Evolutionary conservation across 768 basidiomycete species (phyloP), one percentile per base, ranked within the genome.

Genomic region (Suillus tomentosus): DNA sequence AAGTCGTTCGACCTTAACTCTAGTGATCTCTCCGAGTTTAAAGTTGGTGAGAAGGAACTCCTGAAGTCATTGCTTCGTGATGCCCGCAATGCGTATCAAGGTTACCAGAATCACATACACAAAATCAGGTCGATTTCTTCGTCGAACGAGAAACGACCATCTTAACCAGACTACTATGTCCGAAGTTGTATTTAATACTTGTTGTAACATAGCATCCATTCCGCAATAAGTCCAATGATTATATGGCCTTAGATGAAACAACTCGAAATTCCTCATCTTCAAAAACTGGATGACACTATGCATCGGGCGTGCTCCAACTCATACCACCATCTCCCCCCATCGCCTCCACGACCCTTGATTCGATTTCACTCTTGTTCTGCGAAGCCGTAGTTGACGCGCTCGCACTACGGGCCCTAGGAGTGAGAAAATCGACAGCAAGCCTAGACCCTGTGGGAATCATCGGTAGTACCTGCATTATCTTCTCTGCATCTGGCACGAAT

Each of bases 31-130:
- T n/a, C 5, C 19, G 54, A 17, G 19, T 53, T 59, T 36, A 34
- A 3, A 22, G 31, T 22, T 15, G 19, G 34, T 7, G 60, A 61
- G 10, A 61, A 17, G 48, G 1, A 39, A 0, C 60, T 61, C 4
- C 37, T 61, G 31, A 15, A 5, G 13, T 37, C 60, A 24, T 39
- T 61, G 37, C 19, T 61, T 22, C 47, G 13, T 7, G 60, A 61
- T 36, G 60, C 60, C 14, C 19, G 5, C 5, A 59, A 22, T 61
- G 60, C 60, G 13, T 59, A 57, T 22, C 27, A 6, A 59, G 60
- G 47, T 17, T 61, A 36, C 22, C 34, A 17, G 8, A n/a, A 36
- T 8, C 37, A 61, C 31, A 24, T 17, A 36, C 5, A 13, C 5
- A 31, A 42, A 15, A 27, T 58, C 17, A 13, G 24, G 13, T 2